phyloP scores from a whole-genome alignment of 352 stramenopile species.

The Achlya hypogyna region DNA sequence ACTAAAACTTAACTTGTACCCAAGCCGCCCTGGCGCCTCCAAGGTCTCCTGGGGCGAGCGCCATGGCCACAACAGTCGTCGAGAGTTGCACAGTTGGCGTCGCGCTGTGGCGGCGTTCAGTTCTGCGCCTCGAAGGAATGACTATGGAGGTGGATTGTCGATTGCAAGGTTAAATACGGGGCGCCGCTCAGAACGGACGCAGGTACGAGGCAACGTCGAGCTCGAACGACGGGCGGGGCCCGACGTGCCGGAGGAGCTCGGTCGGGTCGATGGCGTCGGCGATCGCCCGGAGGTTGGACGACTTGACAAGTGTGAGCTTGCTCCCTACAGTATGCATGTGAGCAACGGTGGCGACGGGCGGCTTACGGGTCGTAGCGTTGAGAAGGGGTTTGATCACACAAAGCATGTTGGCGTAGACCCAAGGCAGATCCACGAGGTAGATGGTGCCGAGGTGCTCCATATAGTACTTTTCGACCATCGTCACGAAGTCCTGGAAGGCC shows the following conservation, averaged over 20 bases:
- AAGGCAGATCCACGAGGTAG: conserved; percentile 10
- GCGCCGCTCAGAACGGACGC: neutral
- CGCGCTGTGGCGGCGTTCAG: too few relatives aligned
- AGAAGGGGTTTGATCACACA: conserved; percentile 17
- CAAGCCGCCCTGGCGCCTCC: too few relatives aligned
- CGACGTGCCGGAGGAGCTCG: conserved; percentile 9
- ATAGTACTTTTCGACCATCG: conserved; percentile 18
- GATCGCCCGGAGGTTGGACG: neutral
- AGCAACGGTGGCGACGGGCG: neutral
- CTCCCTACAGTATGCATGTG: neutral
- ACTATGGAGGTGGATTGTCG: too few relatives aligned
- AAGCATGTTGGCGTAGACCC: conserved; percentile 8
- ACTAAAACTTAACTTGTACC: too few relatives aligned
- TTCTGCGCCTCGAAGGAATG: too few relatives aligned
- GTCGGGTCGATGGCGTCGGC: neutral
- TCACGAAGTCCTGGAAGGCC: conserved; percentile 10
- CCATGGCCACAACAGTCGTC: too few relatives aligned
- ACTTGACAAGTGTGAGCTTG: conserved; percentile 10
- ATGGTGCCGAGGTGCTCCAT: conserved; percentile 6
- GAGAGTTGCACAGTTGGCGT: too few relatives aligned
- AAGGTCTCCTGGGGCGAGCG: too few relatives aligned
- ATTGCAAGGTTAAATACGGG: neutral
- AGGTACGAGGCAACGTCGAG: conserved; percentile 12
- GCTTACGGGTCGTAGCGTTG: conserved; percentile 1
- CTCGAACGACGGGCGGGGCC: neutral